Evolutionary conservation across 345 rosid species (phyloP), one percentile per base, ranked within the genome.

Genomic region (Boechera stricta): DNA sequence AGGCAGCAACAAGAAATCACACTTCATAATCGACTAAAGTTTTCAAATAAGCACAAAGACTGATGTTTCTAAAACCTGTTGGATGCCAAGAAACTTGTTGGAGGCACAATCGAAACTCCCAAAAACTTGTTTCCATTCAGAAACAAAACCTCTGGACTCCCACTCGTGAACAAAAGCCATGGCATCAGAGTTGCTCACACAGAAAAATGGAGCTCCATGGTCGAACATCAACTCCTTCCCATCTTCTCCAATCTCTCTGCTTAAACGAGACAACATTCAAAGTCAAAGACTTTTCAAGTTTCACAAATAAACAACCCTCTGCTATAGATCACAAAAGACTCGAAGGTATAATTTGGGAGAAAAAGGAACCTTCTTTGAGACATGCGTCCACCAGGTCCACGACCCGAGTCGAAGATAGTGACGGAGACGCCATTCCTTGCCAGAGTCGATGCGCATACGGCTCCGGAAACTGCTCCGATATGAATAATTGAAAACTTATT

Each of bases 371-470:
- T 93, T 80, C 98, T 85, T 71, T 87, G 98, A 54, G 97, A 89
- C 92, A 88, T 89, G 36, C 95, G 93, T 47, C 95, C 98, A 52
- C 92, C 98, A 11, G 98, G 93, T 38, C 92, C 95, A 73, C 93
- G 83, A 73, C 87, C 95, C 11, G 91, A 84, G 2, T 93, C 95
- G 83, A 93, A 91, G 53, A 93, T 81, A 11, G 92, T 88, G 58
- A 93, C 97, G 9, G 98, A 80, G 67, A 88, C 49, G 18, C 92
- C 97, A 78, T 84, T 88, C 79, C 72, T 84, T 33, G 93, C 92
- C 13, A 89, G 85, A 15, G 89, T 78, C n/a, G 97, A 88, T n/a
- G 97, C 98, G 41, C 97, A 91, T 26, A 89, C 86, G 7, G 93
- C 89, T 49, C 97, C 98, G 24, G 93, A 89, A 61, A 90, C 97